These are phyloP conservation scores for Hapsidospora chrysogenum DNA, from an alignment of 495 filamentous ascomycete species.

Conservation along the genomic window DNA sequence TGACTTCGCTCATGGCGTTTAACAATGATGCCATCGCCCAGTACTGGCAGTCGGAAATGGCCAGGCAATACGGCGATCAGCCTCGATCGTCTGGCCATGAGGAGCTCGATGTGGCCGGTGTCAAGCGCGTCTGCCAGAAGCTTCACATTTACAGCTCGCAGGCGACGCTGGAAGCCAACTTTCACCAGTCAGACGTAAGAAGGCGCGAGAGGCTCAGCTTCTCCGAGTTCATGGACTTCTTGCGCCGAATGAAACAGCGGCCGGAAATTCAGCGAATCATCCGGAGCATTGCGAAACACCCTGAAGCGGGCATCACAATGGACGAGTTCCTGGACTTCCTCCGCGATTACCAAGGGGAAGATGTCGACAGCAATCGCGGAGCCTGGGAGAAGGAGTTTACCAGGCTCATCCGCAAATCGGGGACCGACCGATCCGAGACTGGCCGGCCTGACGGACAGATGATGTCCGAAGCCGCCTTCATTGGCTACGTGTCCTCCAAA, in stretches of 20 bases:
- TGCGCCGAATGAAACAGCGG: slow-evolving; percentile 64
- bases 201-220: slow-evolving; percentile 50
- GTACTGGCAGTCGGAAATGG: slow-evolving; percentile 83
- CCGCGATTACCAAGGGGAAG: slow-evolving; percentile 52
- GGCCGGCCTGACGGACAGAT: slow-evolving; percentile 24
- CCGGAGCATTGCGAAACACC: slow-evolving; percentile 29
- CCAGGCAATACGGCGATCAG: slow-evolving; percentile 43
- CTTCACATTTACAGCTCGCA: slow-evolving; percentile 79
- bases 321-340: slow-evolving; percentile 66
- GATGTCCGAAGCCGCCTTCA: slow-evolving; percentile 62
- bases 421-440: slow-evolving; percentile 22
- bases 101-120: slow-evolving; percentile 53
- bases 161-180: slow-evolving; percentile 55
- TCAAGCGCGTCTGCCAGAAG: slow-evolving; percentile 68
- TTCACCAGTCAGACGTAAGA: slow-evolving; percentile 52
- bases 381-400: slow-evolving; percentile 63
- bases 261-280: slow-evolving; percentile 64
- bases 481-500: slow-evolving; percentile 57
- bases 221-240: slow-evolving; percentile 63
- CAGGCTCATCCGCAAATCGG: slow-evolving; percentile 48
- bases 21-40: slow-evolving; percentile 63
- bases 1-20: slow-evolving; percentile 67
- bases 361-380: slow-evolving; percentile 44
- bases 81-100: slow-evolving; percentile 15
- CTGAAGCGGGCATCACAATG: slow-evolving; percentile 44